Conservation (phyloP, 148 eudicot genomes). For the Pouteria glomerata region DNA sequence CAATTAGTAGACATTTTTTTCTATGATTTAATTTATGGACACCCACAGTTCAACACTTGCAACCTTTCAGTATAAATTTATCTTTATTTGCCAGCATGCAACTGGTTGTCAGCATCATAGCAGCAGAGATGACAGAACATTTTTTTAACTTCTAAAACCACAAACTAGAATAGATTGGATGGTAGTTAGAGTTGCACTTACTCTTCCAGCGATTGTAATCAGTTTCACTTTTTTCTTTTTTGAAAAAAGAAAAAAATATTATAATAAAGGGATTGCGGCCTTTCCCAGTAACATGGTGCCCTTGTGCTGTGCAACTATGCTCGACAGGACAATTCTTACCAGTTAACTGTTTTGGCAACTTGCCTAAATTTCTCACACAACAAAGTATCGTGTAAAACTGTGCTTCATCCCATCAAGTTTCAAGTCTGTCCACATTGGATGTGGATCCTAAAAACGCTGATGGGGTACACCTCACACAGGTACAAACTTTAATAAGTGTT, state of each 20-base stretch:
- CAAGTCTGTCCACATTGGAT: too few relatives aligned
- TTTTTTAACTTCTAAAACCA: not conserved
- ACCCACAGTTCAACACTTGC: not conserved
- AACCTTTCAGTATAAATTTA: not conserved
- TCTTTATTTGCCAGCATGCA: not conserved
- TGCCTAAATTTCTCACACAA: too few relatives aligned
- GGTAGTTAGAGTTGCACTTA: not conserved
- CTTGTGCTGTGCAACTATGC: not conserved
- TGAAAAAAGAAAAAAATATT: too few relatives aligned
- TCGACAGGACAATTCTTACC: too few relatives aligned
- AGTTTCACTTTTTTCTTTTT: too few relatives aligned
- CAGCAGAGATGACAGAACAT: not conserved
- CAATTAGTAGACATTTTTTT: too few relatives aligned
- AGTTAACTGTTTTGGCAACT: too few relatives aligned
- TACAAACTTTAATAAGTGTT: too few relatives aligned
- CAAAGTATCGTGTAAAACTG: too few relatives aligned
- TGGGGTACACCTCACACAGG: too few relatives aligned
- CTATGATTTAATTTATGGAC: not conserved
- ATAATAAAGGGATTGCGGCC: not conserved
- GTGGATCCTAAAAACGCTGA: too few relatives aligned
- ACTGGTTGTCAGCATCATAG: not conserved
- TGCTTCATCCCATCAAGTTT: too few relatives aligned
- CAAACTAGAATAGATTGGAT: not conserved
- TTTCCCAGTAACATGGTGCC: not conserved
- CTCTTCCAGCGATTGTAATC: not conserved